Base-by-base conservation (phyloP, 768 basidiomycete species). In the Dacryopinax primogenitus region DNA sequence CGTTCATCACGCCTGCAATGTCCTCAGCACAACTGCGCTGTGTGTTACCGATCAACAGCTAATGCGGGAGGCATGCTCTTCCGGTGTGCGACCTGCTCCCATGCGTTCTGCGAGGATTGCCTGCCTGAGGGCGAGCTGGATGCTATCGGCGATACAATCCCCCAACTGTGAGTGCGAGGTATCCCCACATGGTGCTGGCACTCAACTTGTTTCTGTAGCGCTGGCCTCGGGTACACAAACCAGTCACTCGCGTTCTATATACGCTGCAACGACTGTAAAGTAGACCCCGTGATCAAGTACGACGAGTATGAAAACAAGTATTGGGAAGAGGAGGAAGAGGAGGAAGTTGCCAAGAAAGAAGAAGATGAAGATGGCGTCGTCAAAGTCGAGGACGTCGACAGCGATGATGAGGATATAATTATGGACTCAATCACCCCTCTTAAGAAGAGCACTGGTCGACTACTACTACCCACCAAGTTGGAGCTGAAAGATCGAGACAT, bases 21-120 rank as follows among this genome's bases (percentile, higher is more conserved):
- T 68, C 71, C 73, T 65, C 84, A 86, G 67, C 84, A 86, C 69
- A 70, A 65, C 6, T 86, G 84, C 65, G 65, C 70, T 9, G 69
- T 66, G 2, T 86, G 84, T 70, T 16, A 69, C 9, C 77, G 82
- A 62, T 75, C 69, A 16, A 78, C 83, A 0, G 63, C 70, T 1
- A 79, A 82, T 23, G 76, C 78, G 1, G 84, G 84, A 4, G 83
- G 84, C 0, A 79, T 86, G 77, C 68, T 86, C 33, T 85, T 84
- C 71, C 75, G 83, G 66, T 85, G 84, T 67, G 82, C 80, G 65
- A 84, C 83, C 0, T 86, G 85, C 69, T 78, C 81, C 16, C 73
- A 77, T 63, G 82, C 84, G 1, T 83, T 80, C 67, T 86, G 84
- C 72, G 82, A 85, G 64, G 84, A 85, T 68, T 85, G 84, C 70